Base-by-base conservation (phyloP, 495 filamentous ascomycete genomes). In the Chaetomium fimeti region DNA sequence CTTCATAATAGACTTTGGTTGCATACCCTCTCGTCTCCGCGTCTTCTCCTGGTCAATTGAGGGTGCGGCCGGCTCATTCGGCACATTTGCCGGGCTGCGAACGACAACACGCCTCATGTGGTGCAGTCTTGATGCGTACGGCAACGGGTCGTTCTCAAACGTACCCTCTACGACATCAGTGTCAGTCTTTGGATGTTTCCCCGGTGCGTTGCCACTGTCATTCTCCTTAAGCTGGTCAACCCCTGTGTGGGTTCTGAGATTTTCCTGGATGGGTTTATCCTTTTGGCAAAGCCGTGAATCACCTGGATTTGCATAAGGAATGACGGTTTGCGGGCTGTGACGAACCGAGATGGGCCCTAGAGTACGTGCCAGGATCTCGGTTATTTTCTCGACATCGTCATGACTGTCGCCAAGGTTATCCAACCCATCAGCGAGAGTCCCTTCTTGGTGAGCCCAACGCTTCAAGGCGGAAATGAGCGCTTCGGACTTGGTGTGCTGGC, bases 1-100 rank as follows among this genome's bases (percentile, higher is more conserved):
- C 62, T 79, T 81, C 69, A 81, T 77, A 52, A 81, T 79, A 3
- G 77, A 72, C 57, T 72, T 74, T 22, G 72, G 70, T 11, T 71
- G 71, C 27, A 32, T 7, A 18, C 60, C 59, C 12, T 67, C 68
- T 48, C 78, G 72, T 54, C 79, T 75, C 8, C 68, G 63, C 16
- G 53, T 40, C 58, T 77, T 77, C 69, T 80, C 79, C 43, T 81
- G 71, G 48, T 74, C 69, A 36, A 80, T 55, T 4, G 78, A 77
- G 51, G 72, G 63, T 0, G 75, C 71, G 13, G 40, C 65, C n/a
- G 68, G 67, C 12, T 38, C 51, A 15, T 51, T 32, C 22, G 74
- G 69, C 1, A 69, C 62, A n/a, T 63, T 65, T 45, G 57, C 68
- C 3, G 79, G 79, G 25, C 74, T 78, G 63, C 71, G 70, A 16